phyloP scores from a whole-genome alignment of 148 eudicot species.

The Salicornia ramosissima region DNA sequence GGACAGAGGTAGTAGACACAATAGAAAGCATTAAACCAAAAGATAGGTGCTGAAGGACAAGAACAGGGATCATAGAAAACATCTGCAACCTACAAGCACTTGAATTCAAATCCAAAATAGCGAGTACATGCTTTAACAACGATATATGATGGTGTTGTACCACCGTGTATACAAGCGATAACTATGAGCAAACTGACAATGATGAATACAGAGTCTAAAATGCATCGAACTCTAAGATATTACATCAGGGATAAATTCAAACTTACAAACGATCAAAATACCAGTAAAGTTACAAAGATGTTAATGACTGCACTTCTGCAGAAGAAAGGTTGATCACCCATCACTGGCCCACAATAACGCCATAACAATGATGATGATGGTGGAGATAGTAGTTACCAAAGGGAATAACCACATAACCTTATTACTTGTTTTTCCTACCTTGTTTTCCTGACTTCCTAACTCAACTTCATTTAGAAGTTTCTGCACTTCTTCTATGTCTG shows the following conservation, averaged over 20 bases:
- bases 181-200: background rate
- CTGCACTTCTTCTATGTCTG: conserved; percentile 69
- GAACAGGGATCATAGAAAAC: too few species aligned
- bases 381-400: conserved; percentile 50
- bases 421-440: conserved; percentile 22
- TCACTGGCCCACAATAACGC: conserved; percentile 64
- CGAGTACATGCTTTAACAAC: conserved; percentile 18
- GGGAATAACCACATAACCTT: conserved; percentile 68
- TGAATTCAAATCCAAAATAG: too few species aligned
- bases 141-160: background rate
- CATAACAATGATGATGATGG: conserved; percentile 66
- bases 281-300: background rate
- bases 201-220: background rate
- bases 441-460: conserved; percentile 33
- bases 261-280: background rate
- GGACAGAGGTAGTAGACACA: too few species aligned
- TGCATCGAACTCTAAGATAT: conserved; percentile 3
- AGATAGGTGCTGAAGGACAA: too few species aligned
- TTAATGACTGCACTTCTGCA: background rate
- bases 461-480: conserved; percentile 71
- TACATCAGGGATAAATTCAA: background rate
- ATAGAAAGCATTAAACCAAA: too few species aligned
- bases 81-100: too few species aligned
- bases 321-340: conserved; percentile 48
- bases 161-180: background rate